Evolutionary conservation across 1,284 basidiomycete species (phyloP), one percentile per base, ranked within the genome.

Genomic region (Rhodotorula mucilaginosa): DNA sequence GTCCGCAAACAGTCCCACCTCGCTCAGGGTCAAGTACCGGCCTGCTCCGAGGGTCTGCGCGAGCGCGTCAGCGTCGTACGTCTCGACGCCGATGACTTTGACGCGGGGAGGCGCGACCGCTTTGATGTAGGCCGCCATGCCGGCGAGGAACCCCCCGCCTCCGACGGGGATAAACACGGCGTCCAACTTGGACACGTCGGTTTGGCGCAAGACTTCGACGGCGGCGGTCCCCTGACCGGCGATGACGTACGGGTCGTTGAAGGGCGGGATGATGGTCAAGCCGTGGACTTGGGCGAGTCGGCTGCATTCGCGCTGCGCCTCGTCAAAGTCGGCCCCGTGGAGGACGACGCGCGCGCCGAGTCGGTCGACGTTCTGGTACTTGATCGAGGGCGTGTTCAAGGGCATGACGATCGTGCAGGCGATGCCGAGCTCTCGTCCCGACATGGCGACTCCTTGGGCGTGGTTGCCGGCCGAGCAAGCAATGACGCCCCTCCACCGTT

Each of bases 391-490:
- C 1, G 97, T 99, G 29, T 89, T 93, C 47, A 89, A 84, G 1
- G 97, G 97, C 97, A 99, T 99, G 75, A 99, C 93, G 76, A 99
- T 98, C 19, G 95, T 97, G 77, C 94, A 97, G 5, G 95, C 93
- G 72, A 99, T 91, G 59, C 87, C 87, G 48, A 99, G 87, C 66
- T 89, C 88, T 52, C 88, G 84, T 18, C 94, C 94, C 15, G 96
- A 94, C 66, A 99, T 86, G 2, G 97, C 97, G 54, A 99, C 97
- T 44, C 97, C 97, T 82, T 99, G 97, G 0, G 97, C 97, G 82
- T 99, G 97, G 80, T 99, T 99, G 29, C 97, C 96, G 92, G 95
- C 97, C 79, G 92, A 96, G 81, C 96, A 99, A 56, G 97, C 98
- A 69, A 99, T 87, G 76, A 99, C 97, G 71, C 97, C 97, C 82